Base-by-base conservation (phyloP, 768 basidiomycete species). In the Hygrophoropsis aurantiaca region DNA sequence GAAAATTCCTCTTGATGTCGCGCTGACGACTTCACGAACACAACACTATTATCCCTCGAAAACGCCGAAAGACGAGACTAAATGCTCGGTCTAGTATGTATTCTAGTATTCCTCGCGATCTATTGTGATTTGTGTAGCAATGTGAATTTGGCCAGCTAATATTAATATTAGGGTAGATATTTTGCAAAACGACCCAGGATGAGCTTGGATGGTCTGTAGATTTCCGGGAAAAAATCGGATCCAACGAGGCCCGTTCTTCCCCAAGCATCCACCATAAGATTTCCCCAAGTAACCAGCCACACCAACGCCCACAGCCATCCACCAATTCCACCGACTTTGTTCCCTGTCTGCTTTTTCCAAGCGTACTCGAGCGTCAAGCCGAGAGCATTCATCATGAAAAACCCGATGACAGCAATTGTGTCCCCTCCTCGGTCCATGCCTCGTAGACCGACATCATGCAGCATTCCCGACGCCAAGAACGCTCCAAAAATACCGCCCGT, bases 371-470 rank as follows among this genome's bases (percentile, higher is more conserved):
- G 36, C 2, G 77, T 41, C 7, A 80, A 53, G 2, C 81, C 81
- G 1, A 81, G 54, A 10, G 76, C 83, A 51, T 77, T 80, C 58
- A 80, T 60, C 38, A 85, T 33, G 58, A 85, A 87, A 58, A 79
- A 84, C 2, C 74, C 77, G 1, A 66, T 61, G 5, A 80, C 64
- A 7, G 46, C 43, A 6, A 47, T 11, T 0, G 77, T 71, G 33
- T 85, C 77, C 1, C 68, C 64, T 15, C 80, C 82, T 4, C 69
- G 68, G 1, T 74, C 77, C 77, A 85, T 75, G 5, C 79, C 80
- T 71, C 75, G 84, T 42, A 80, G 47, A 11, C 78, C 82, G 13
- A 77, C 27, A 51, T 80, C 73, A 46, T 90, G 87, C 4, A 87
- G 56, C 6, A 79, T n/a, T 4, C 74, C 83, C 0, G 86, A 88